Evolutionary conservation across 2,329 filamentous ascomycete species (phyloP), one percentile per base, ranked within the genome.

Genomic region (Aaosphaeria arxii): DNA sequence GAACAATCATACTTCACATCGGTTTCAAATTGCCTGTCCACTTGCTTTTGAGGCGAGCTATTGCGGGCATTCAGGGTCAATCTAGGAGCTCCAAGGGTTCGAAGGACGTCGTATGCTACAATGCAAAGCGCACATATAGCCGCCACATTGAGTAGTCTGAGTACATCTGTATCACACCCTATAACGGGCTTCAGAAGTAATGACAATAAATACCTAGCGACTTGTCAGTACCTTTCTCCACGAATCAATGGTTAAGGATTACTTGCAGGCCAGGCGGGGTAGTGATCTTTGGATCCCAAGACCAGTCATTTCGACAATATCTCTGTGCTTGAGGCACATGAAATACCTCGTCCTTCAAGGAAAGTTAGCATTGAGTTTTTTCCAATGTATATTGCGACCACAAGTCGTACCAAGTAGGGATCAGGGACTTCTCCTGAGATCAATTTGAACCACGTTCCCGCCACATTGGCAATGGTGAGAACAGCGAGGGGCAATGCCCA

Each of bases 281-380:
- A 0, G 94, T 99, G 64, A 99, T 94, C 69, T 97, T 99, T 50
- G 92, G 87, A 70, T 99, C 91, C 94, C 94, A 99, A 47, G 89
- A 78, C 9, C 70, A 66, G 46, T 80, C 80, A 7, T 87, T 85
- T 38, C 80, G 69, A 69, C 91, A 96, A 69, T 96, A 99, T 30
- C 82, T 83, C 61, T 95, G 89, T 0, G 91, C 91, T 71, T 99
- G 94, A 0, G 90, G 89, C 24, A 96, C 86, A 67, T 99, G 89
- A 54, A 94, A 95, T 30, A 90, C 76, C 65, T 95, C 89, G 66
- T 95, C 89, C 88, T 92, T 53, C 24, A 5, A 7, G 24, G 29
- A 30, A 7, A 24, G 11, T 17, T 24, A 11, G 32, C 30, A 40
- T 7, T 33, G 29, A 11, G 9, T 9, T 11, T 11, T 11, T 36